Evolutionary conservation across 2,329 filamentous ascomycete genomes (phyloP).

Genomic region (Xylaria sp.): DNA sequence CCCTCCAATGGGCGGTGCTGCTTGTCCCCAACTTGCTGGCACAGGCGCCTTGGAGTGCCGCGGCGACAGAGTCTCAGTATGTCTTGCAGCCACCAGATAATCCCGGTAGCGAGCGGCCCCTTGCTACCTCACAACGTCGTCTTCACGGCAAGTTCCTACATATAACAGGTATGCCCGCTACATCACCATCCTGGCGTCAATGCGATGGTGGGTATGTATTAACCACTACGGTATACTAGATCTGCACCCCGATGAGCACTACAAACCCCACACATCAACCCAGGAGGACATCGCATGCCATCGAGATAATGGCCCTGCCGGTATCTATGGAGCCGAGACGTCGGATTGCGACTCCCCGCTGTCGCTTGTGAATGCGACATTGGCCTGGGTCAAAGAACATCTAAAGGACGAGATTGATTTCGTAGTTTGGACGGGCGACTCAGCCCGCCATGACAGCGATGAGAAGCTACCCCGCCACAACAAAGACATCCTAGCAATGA

Average conservation of each 20-base stretch:
- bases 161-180: conserved; percentile 72
- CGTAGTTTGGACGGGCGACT: conserved; percentile 91
- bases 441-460: conserved; percentile 87
- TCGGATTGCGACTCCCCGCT: conserved; percentile 88
- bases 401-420: conserved; percentile 84
- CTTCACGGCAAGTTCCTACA: conserved; percentile 82
- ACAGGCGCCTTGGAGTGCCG: conserved; percentile 35
- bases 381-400: conserved; percentile 83
- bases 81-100: conserved; percentile 35
- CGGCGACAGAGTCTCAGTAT: conserved; percentile 34
- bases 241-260: conserved; percentile 89
- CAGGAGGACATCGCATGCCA: conserved; percentile 77
- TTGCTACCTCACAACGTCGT: conserved; percentile 45
- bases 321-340: conserved; percentile 82
- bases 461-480: conserved; percentile 77
- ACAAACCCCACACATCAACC: conserved; percentile 78
- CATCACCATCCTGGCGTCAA: conserved; percentile 24
- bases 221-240: conserved; percentile 59
- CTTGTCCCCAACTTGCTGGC: conserved; percentile 37
- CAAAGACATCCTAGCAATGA: conserved; percentile 77
- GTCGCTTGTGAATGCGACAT: conserved; percentile 83
- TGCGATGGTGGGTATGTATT: conserved; percentile 18
- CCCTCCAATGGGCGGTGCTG: conserved; percentile 31
- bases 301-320: conserved; percentile 75
- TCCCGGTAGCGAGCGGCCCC: conserved; percentile 28